These are phyloP conservation scores for Cavenderia fasciculata DNA, from an alignment of 78 protist species.

Conservation along the genomic window DNA sequence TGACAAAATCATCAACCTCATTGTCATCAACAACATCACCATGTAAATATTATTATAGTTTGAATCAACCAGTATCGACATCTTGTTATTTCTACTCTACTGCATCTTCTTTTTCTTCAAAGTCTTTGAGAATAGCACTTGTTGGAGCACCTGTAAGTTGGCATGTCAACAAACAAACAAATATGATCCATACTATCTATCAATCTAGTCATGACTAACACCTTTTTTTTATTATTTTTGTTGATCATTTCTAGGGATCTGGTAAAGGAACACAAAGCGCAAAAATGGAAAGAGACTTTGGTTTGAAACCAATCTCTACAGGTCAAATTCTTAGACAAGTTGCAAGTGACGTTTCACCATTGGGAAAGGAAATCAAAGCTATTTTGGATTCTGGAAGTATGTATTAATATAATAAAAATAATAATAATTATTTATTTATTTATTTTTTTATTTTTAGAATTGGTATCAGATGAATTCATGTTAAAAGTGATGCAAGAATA, in stretches of 20 bases:
- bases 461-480: constrained; percentile 72
- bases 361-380: constrained; percentile 38
- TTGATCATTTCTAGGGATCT: constrained; percentile 35
- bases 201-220: not conserved
- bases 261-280: constrained; percentile 82
- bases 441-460: not conserved
- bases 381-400: constrained; percentile 42
- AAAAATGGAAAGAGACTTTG: constrained; percentile 73
- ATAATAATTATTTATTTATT: not conserved
- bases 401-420: not conserved
- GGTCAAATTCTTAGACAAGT: constrained; percentile 73
- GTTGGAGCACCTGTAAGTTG: constrained; percentile 72
- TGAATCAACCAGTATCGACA: not conserved
- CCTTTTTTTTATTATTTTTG: not conserved
- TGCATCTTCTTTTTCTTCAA: not conserved
- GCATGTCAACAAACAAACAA: not conserved
- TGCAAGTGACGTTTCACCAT: constrained; percentile 9
- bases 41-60: not conserved
- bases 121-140: constrained; percentile 29
- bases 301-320: constrained; percentile 61
- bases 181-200: not conserved
- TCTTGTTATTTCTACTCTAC: too few relatives aligned
- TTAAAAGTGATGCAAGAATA: constrained; percentile 35
- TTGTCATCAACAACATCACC: not conserved
- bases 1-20: too few relatives aligned